Conservation (phyloP, 2,329 filamentous ascomycete species). For the Ophiostoma australiae region DNA sequence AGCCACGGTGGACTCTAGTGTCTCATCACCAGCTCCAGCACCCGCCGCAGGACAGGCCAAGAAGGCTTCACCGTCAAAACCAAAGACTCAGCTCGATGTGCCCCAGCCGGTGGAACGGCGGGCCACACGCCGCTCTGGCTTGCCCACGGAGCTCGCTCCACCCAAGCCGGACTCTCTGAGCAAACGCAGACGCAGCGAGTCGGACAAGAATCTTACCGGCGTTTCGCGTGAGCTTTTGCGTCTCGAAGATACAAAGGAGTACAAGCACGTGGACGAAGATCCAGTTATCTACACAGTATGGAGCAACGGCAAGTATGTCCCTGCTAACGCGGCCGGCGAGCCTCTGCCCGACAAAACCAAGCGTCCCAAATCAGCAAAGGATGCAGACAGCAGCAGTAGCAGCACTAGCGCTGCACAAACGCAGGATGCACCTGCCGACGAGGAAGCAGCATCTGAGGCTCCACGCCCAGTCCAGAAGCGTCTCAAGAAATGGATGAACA, state of each 20-base stretch:
- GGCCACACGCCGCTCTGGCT: constrained; percentile 43
- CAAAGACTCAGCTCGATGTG: not conserved
- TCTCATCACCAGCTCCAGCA: not conserved
- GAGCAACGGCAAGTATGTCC: constrained; percentile 60
- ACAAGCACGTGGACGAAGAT: constrained; percentile 52
- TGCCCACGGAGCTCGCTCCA: constrained; percentile 41
- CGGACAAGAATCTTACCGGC: constrained; percentile 26
- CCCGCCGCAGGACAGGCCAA: not conserved
- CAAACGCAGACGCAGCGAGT: constrained; percentile 55
- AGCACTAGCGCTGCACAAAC: constrained; percentile 1
- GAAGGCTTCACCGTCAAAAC: not conserved
- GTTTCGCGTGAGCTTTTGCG: constrained; percentile 50
- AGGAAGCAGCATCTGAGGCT: constrained; percentile 31
- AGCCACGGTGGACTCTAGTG: not conserved
- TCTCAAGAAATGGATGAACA: constrained; percentile 70
- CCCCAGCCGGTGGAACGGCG: constrained; percentile 32
- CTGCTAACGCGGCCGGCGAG: constrained; percentile 37
- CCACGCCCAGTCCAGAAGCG: constrained; percentile 38
- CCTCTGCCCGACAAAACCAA: constrained; percentile 35
- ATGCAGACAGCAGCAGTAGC: constrained; percentile 28
- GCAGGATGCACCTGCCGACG: constrained; percentile 20
- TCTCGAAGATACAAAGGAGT: constrained; percentile 60
- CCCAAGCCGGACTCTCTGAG: constrained; percentile 39
- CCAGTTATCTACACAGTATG: constrained; percentile 57
- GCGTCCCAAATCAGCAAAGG: constrained; percentile 26